Evolutionary conservation across 2,329 filamentous ascomycete species (phyloP), one percentile per base, ranked within the genome.

Genomic region (Scolecobasidium constrictum): DNA sequence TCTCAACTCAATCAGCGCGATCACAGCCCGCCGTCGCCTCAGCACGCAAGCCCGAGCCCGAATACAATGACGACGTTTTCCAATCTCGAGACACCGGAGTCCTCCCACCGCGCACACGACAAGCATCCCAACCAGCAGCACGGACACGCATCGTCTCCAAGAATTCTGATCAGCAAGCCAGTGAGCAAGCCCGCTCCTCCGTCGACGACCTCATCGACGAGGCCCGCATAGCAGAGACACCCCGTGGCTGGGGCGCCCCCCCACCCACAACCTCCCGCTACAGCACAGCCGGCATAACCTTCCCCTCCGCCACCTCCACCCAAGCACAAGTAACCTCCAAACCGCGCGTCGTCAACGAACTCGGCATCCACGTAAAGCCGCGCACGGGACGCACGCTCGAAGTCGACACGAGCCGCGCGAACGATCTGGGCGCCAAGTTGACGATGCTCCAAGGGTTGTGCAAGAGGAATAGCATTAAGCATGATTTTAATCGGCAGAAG

Each of bases 401-500:
- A 4, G 53, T 71, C 13, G 50, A 60, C 34, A 31, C 47, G 2
- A 34, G 40, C 2, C 49, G 50, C 35, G 55, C 26, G 13, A 40
- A 21, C n/a, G 43, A 45, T 22, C 23, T 45, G 38, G 43, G 37
- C 38, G 34, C 18, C 5, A 45, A 35, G 17, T 9, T 47, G 12
- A 23, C 33, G 22, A 15, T 17, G n/a, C 20, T 47, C 48, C 64
- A 67, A 17, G 53, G 57, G 11, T 49, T 63, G 41, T 63, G 69
- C 50, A 51, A 54, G 33, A 59, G 63, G 53, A 87, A 90, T 55
- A 67, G 62, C 35, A 64, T 92, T 40, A 67, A 62, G 50, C 45
- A 38, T 3, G 78, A 86, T 52, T 67, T 67, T 42, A 58, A 61
- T 16, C 58, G 53, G 48, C 85, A 92, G 63, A 68, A 69, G 49